Evolutionary conservation across 129 eudicot genomes (phyloP).

Genomic region (Flaveria robusta): DNA sequence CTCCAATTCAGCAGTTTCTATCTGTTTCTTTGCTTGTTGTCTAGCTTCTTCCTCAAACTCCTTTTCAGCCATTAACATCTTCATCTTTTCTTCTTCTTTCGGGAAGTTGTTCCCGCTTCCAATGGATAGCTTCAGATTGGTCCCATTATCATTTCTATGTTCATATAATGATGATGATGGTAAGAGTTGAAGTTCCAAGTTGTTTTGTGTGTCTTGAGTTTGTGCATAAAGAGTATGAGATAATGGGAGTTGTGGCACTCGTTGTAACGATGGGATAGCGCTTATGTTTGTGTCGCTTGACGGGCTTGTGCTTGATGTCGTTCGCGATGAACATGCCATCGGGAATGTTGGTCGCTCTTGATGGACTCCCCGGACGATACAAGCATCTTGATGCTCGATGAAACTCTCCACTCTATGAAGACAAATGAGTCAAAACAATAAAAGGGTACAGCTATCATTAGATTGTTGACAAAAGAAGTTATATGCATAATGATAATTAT

Average conservation of each 20-base stretch:
- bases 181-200: slow-evolving; percentile 53
- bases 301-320: slow-evolving; percentile 58
- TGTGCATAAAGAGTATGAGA: not conserved
- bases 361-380: slow-evolving; percentile 66
- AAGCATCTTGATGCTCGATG: slow-evolving; percentile 87
- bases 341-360: slow-evolving; percentile 43
- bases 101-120: slow-evolving; percentile 21
- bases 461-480: slow-evolving; percentile 24
- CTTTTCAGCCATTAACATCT: slow-evolving; percentile 55
- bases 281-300: slow-evolving; percentile 51
- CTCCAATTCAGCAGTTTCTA: slow-evolving; percentile 73
- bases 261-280: slow-evolving; percentile 27
- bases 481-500: slow-evolving; percentile 19
- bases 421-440: slow-evolving; percentile 28
- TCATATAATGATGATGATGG: slow-evolving; percentile 40
- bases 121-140: slow-evolving; percentile 31
- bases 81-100: slow-evolving; percentile 46
- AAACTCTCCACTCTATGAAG: slow-evolving; percentile 81
- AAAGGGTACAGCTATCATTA: slow-evolving; percentile 22
- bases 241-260: slow-evolving; percentile 17
- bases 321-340: slow-evolving; percentile 51
- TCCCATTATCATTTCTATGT: slow-evolving; percentile 9
- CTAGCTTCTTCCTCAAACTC: slow-evolving; percentile 74
- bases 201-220: slow-evolving; percentile 29
- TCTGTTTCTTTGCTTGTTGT: slow-evolving; percentile 63